phyloP scores from a whole-genome alignment of 225 moss, liverwort and hornwort genomes.

The Pseudoscleropodium purum region DNA sequence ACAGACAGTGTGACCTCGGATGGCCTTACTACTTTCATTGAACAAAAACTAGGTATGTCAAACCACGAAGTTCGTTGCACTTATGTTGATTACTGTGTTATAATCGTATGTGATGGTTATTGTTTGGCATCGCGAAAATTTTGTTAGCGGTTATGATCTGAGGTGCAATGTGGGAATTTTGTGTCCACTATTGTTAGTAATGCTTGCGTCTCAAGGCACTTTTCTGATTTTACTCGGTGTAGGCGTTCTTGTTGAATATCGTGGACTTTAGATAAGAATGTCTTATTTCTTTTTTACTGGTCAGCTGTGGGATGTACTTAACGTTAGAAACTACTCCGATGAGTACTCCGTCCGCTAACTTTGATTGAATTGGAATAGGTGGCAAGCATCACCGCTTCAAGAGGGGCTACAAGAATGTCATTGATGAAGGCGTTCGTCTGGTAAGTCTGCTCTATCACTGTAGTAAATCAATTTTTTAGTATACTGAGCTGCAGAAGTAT shows the following conservation, averaged over 20 bases:
- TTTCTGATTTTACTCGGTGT: background rate
- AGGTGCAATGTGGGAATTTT: background rate
- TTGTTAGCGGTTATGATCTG: background rate
- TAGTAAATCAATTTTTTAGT: background rate
- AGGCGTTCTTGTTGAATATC: background rate
- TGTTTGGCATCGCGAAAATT: background rate
- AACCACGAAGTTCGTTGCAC: background rate
- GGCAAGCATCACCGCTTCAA: conserved; percentile 98
- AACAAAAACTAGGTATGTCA: conserved; percentile 65
- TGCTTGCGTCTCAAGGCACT: background rate
- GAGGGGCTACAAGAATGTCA: conserved; percentile 94
- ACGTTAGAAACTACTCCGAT: background rate
- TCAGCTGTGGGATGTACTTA: background rate
- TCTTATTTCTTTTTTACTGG: background rate
- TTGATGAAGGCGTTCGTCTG: conserved; percentile 92
- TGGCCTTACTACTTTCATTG: conserved; percentile 87
- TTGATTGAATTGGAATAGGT: conserved; percentile 36
- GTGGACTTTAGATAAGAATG: background rate
- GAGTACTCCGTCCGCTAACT: background rate
- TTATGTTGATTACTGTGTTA: background rate
- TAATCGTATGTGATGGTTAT: background rate
- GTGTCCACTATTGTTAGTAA: background rate
- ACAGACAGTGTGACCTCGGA: conserved; percentile 98
- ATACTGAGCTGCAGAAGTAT: background rate
- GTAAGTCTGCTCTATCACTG: conserved; percentile 20